These are phyloP conservation scores for Zymoseptoria passerinii DNA, from an alignment of 2,329 filamentous ascomycete species.

Conservation along the genomic window DNA sequence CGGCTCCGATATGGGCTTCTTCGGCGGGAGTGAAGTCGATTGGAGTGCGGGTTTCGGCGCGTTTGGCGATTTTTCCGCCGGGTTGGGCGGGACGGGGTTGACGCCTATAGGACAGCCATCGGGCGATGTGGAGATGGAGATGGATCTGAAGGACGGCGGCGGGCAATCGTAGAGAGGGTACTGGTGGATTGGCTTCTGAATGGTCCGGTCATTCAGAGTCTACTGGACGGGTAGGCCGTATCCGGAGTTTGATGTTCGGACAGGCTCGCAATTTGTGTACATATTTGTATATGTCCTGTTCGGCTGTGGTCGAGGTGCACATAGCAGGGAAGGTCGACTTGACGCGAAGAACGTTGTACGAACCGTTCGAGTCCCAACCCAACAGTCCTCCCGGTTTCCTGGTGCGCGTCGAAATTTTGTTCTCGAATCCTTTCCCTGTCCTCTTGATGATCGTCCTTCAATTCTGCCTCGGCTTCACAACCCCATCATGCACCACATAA, in stretches of 20 bases:
- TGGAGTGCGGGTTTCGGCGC: not conserved
- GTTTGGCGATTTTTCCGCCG: not conserved
- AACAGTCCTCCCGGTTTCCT: not conserved
- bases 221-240: not conserved
- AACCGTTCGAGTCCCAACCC: not conserved
- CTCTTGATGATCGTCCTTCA: conserved; percentile 35
- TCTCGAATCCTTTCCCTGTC: not conserved
- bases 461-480: conserved; percentile 79
- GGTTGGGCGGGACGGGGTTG: not conserved
- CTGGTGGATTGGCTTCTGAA: not conserved
- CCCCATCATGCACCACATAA: conserved; percentile 77
- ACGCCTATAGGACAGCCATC: not conserved
- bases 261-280: not conserved
- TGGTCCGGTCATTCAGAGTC: no score
- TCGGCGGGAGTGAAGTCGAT: not conserved
- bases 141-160: not conserved
- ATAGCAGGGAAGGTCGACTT: not conserved
- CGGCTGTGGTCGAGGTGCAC: not conserved
- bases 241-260: not conserved
- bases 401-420: not conserved
- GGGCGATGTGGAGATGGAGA: not conserved
- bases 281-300: not conserved
- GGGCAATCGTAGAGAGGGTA: not conserved
- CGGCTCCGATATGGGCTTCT: not conserved
- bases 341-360: not conserved